Conservation (phyloP, 2,329 filamentous ascomycete genomes). For the Arthrinium puccinioides region DNA sequence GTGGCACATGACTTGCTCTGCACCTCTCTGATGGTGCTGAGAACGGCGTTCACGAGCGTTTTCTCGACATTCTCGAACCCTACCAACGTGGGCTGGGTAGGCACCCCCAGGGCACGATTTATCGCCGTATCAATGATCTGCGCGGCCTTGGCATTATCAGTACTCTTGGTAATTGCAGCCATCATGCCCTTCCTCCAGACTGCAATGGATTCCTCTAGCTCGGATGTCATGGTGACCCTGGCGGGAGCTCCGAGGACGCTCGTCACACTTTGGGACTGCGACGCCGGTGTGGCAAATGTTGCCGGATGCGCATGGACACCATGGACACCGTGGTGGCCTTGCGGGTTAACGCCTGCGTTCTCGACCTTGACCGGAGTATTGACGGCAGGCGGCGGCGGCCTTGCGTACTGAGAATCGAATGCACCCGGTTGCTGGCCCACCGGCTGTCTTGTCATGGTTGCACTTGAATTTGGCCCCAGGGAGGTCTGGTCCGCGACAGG, state of each 20-base stretch:
- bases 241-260: constrained; percentile 1
- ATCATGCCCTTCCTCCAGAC: constrained; percentile 23
- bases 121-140: constrained; percentile 23
- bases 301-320: too few species aligned
- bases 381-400: constrained; percentile 16
- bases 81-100: constrained; percentile 15
- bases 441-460: neutral
- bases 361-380: constrained; percentile 17
- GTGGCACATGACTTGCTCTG: constrained; percentile 14
- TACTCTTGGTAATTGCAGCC: constrained; percentile 17
- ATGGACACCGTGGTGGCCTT: constrained; percentile 11
- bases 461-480: neutral
- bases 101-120: constrained; percentile 18
- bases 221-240: constrained; percentile 14
- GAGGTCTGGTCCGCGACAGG: too few species aligned
- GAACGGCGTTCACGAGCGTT: constrained; percentile 18
- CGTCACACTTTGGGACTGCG: too few species aligned
- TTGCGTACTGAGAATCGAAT: constrained; percentile 23
- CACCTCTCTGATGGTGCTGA: constrained; percentile 21
- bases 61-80: constrained; percentile 19
- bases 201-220: constrained; percentile 20
- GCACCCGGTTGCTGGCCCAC: constrained; percentile 18
- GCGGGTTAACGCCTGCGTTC: constrained; percentile 9
- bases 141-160: constrained; percentile 18
- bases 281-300: constrained; percentile 6